These are phyloP conservation scores for Citrus australasica DNA, from an alignment of 345 rosid genomes.

Conservation along the genomic window DNA sequence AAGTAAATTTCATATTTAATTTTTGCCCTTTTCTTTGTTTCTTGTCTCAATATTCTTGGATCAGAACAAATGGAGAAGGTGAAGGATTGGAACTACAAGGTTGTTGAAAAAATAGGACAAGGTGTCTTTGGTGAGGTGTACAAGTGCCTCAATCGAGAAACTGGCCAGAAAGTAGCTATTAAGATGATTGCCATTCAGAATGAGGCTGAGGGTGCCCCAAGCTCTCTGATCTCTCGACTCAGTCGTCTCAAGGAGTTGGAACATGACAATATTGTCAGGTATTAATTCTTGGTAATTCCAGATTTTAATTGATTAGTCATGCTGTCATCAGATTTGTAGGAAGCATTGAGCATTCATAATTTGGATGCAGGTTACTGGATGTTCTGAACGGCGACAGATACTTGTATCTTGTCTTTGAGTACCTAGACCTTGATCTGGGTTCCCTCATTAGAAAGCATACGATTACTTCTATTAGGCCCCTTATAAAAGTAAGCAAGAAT, in stretches of 20 bases:
- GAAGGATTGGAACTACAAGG: conserved; percentile 2
- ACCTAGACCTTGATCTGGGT: conserved; percentile 1
- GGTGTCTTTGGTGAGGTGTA: background rate
- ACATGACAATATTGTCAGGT: conserved; percentile 10
- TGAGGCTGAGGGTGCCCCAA: background rate
- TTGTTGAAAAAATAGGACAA: background rate
- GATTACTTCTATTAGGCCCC: background rate
- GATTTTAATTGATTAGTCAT: no score
- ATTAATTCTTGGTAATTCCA: background rate
- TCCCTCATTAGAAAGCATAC: background rate
- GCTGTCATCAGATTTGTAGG: no score
- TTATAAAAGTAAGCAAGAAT: background rate
- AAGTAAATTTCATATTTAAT: no score
- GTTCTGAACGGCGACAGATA: background rate
- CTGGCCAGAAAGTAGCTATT: background rate
- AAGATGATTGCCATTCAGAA: background rate
- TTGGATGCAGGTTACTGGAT: conserved; percentile 7
- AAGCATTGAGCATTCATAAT: background rate
- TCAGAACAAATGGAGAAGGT: background rate
- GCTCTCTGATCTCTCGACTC: background rate
- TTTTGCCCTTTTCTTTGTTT: no score
- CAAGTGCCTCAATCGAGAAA: background rate
- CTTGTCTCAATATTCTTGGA: no score
- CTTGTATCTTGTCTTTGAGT: conserved; percentile 2
- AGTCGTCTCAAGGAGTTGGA: background rate